These are phyloP conservation scores for Paracamarosporium sp. DNA, from an alignment of 2,329 filamentous ascomycete species.

Conservation along the genomic window DNA sequence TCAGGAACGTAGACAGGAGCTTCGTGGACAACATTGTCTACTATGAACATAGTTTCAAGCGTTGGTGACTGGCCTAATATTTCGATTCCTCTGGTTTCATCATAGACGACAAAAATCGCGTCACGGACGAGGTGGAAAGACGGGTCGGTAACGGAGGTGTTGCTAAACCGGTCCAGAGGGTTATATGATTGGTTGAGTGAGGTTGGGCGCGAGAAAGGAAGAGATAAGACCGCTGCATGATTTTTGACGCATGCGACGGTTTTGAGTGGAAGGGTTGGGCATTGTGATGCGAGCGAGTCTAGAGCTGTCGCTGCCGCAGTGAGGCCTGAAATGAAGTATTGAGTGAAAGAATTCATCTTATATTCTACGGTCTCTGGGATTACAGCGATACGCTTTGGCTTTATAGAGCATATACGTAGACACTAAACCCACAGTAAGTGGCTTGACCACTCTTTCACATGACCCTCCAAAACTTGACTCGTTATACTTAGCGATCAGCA, in stretches of 20 bases:
- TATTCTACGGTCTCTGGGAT: background rate
- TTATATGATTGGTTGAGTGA: background rate
- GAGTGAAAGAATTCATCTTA: background rate
- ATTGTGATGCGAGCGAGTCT: background rate
- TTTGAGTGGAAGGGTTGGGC: background rate
- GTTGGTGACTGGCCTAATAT: constrained; percentile 25
- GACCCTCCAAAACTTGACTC: background rate
- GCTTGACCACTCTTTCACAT: background rate
- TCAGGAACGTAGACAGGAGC: constrained; percentile 16
- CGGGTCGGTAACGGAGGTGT: constrained; percentile 14
- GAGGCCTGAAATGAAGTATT: too few relatives aligned
- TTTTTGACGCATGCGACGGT: background rate
- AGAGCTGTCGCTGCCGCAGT: background rate
- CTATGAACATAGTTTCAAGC: constrained; percentile 21
- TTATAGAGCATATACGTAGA: background rate
- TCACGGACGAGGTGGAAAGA: constrained; percentile 27
- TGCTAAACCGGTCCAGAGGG: background rate
- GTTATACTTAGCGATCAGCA: background rate
- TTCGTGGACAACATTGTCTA: constrained; percentile 9
- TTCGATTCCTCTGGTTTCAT: constrained; percentile 19
- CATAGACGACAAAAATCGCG: constrained; percentile 33
- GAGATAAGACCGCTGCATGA: background rate
- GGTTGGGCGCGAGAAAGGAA: background rate
- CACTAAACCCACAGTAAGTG: background rate
- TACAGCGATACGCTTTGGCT: background rate